Percentiles rank a stretch among this genome's conserved stretches.
Evolutionary conservation across 2,329 filamentous ascomycete genomes (phyloP).

Genomic region (Byssothecium circinans): DNA sequence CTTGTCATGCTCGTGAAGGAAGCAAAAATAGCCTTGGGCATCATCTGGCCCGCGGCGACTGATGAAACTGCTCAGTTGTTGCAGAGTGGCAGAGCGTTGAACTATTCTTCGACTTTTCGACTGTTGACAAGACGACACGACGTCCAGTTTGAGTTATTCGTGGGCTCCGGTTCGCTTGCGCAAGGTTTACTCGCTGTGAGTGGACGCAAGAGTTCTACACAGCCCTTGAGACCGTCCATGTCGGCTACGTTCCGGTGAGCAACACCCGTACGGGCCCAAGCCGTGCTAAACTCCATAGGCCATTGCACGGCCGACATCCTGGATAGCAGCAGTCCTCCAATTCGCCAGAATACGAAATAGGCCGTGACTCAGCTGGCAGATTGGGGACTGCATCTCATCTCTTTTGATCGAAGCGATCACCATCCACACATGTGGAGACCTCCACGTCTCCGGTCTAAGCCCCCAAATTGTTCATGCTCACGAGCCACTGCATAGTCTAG

Average conservation of each 20-base stretch:
- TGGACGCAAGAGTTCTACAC: no score
- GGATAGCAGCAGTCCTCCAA: slow-evolving; percentile 12
- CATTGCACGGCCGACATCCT: slow-evolving; percentile 12
- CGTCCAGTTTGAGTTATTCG: neutral
- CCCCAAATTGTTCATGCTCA: slow-evolving; percentile 25
- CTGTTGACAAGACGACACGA: neutral
- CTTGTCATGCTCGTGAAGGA: slow-evolving; percentile 24
- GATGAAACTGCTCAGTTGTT: slow-evolving; percentile 21
- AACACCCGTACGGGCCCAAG: slow-evolving; percentile 8
- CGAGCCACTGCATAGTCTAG: slow-evolving; percentile 16
- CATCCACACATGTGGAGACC: slow-evolving; percentile 21
- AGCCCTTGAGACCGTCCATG: slow-evolving; percentile 21
- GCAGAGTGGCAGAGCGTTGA: slow-evolving; percentile 5
- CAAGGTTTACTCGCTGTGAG: slow-evolving; percentile 6
- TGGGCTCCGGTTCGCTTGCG: slow-evolving; percentile 23
- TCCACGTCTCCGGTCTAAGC: slow-evolving; percentile 34
- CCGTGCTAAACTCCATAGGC: slow-evolving; percentile 15
- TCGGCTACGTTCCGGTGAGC: slow-evolving; percentile 34
- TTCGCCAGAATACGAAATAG: slow-evolving; percentile 28
- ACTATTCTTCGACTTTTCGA: neutral
- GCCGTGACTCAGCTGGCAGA: slow-evolving; percentile 36
- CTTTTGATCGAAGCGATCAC: slow-evolving; percentile 25
- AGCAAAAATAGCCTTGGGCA: slow-evolving; percentile 32
- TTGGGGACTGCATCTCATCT: slow-evolving; percentile 21
- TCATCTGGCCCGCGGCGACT: slow-evolving; percentile 18